Evolutionary conservation across 345 rosid species (phyloP), one percentile per base, ranked within the genome.

Genomic region (Aquilaria malaccensis): DNA sequence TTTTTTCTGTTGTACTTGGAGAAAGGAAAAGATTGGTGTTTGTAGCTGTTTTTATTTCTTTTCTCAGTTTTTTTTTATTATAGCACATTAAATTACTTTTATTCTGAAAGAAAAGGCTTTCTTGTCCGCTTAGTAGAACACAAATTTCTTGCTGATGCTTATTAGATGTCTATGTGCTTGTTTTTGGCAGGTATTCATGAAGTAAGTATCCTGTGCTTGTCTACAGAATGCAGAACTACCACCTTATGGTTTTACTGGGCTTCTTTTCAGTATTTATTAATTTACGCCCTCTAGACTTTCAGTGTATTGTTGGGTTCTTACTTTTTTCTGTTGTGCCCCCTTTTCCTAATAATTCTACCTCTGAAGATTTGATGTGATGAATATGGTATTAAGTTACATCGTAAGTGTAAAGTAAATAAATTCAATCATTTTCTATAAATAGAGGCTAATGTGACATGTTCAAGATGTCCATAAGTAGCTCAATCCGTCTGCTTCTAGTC

Each of bases 151-250:
- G 9, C 59, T 41, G 30, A 41, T 58, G 11, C 64, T 76, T 22
- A 69, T 48, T 50, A 50, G 0, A 45, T 70, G 47, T 32, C 50
- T 70, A 47, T 9, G 4, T 10, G 22, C 66, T 58, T 58, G 1
- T 70, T 63, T 33, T 79, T 72, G 79, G 81, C 85, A 95, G 99
- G 97, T 49, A 95, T 95, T 76, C 99, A 95, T 65, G 99, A 95
- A 91, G 99, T 95, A 86, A 88, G 97, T 81, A 69, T 59, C 60
- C 65, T 50, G 78, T 70, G 57, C 58, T 47, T 72, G 68, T 61
- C 33, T 50, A 6, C 12, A 32, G 55, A 64, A n/a, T 41, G 33
- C 57, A 15, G 48, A 62, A 9, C 59, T 13, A 43, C 51, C 54
- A 33, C 14, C 14, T 43, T 48, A 58, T 62, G 61, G 63, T 48